Base-by-base conservation (phyloP, 352 stramenopile species). In the Phytophthora pistaciae region DNA sequence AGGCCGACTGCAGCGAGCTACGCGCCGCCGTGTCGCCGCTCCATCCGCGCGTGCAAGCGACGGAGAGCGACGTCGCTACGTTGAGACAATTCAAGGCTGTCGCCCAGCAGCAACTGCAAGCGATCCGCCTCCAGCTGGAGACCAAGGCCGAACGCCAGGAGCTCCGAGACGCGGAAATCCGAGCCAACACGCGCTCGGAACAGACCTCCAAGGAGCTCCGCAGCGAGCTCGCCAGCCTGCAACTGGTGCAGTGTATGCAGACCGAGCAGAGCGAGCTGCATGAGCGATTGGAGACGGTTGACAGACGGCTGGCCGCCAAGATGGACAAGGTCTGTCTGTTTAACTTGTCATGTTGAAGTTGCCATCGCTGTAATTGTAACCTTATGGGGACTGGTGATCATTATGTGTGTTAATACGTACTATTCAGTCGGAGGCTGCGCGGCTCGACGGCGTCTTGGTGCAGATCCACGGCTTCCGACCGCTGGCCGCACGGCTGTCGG, bases 381-480 rank as follows among this genome's bases (percentile, higher is more conserved):
- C 46, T 23, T n/a, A n/a, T 53, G 46, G 42, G 18, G 16, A n/a
- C 46, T 53, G 46, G 46, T 29, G 46, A 53, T 53, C 46, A 53
- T 27, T 27, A 2, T 25, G 6, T 27, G 44, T 21, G 42, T 49
- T 49, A 21, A 18, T 23, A n/a, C 14, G 10, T 44, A 18, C 14
- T 20, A n/a, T 49, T 9, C 46, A 92, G 85, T 83, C 82, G 0
- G 85, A 91, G 20, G 38, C 77, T 25, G 65, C 74, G 20, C 74
- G 77, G 16, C 64, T 93, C 36, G 79, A 90, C 20, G 72, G 77
- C 0, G 61, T 91, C 2, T 74, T 88, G 44, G 64, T 76, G 20
- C 85, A 87, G 59, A 91, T 93, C 70, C 74, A 86, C 10, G 56
- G 74, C 42, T 92, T 93, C 38, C 74, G 73, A 14, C 82, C 82